Evolutionary conservation across 2,329 filamentous ascomycete species (phyloP).

Genomic region (Pyrenophora graminea): DNA sequence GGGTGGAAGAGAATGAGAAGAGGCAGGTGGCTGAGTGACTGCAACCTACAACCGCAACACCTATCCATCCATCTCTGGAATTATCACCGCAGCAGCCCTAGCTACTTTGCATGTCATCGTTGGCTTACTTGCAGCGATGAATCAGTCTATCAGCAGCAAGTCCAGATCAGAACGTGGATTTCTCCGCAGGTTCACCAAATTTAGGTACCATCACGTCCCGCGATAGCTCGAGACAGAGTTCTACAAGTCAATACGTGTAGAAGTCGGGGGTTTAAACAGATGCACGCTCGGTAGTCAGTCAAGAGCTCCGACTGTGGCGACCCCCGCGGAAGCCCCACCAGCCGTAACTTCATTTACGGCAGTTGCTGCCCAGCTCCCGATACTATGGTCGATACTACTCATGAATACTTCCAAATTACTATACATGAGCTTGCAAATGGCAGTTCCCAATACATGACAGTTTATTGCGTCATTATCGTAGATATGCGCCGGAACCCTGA

Average conservation of each 20-base stretch:
- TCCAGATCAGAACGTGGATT: too few relatives aligned
- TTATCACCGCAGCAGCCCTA: too few relatives aligned
- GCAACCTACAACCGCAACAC: too few relatives aligned
- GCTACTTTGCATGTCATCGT: too few relatives aligned
- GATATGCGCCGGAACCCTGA: not conserved
- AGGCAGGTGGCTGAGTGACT: too few relatives aligned
- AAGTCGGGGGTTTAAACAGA: not conserved
- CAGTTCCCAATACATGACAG: not conserved
- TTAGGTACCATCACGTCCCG: too few relatives aligned
- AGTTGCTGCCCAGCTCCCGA: constrained; percentile 10
- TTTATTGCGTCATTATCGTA: not conserved
- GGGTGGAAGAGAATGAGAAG: too few relatives aligned
- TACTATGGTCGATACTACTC: not conserved
- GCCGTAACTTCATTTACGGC: constrained; percentile 4
- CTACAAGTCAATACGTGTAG: not conserved
- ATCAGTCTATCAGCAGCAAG: too few relatives aligned
- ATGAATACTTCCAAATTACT: constrained; percentile 2
- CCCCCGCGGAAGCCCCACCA: constrained; percentile 10
- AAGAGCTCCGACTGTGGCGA: not conserved
- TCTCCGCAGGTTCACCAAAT: too few relatives aligned
- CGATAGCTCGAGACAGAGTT: too few relatives aligned
- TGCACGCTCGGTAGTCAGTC: not conserved
- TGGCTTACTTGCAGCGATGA: too few relatives aligned
- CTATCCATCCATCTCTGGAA: too few relatives aligned
- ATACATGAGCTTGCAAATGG: not conserved